Evolutionary conservation across 1,139 yeast genomes (phyloP).

Genomic region (Magnusiomyces suaveolens): DNA sequence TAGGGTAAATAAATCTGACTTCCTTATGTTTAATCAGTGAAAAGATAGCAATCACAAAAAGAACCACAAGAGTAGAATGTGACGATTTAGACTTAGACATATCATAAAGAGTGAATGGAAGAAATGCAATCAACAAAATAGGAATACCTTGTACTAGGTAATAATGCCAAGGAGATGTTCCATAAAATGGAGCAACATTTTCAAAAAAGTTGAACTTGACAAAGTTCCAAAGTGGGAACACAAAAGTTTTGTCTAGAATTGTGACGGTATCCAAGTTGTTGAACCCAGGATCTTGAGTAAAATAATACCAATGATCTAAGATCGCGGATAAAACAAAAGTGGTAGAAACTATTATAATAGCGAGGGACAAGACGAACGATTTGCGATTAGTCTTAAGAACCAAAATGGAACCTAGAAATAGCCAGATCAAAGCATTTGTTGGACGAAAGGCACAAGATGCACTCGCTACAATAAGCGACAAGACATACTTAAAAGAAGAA

Average conservation of each 20-base stretch:
- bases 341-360: slow-evolving; percentile 14
- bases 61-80: slow-evolving; percentile 28
- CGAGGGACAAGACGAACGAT: slow-evolving; percentile 4
- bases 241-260: slow-evolving; percentile 23
- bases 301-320: slow-evolving; percentile 57
- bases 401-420: slow-evolving; percentile 42
- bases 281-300: slow-evolving; percentile 18
- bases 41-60: slow-evolving; percentile 43
- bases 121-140: slow-evolving; percentile 51
- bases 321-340: slow-evolving; percentile 25
- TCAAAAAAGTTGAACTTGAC: slow-evolving; percentile 65
- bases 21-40: slow-evolving; percentile 77
- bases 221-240: slow-evolving; percentile 62
- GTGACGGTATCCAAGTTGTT: slow-evolving; percentile 11
- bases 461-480: slow-evolving; percentile 24
- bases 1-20: slow-evolving; percentile 77
- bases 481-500: slow-evolving; percentile 14
- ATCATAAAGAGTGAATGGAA: slow-evolving; percentile 52
- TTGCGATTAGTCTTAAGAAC: slow-evolving; percentile 18
- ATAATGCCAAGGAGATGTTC: slow-evolving; percentile 77
- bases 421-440: slow-evolving; percentile 72
- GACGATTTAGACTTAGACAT: slow-evolving; percentile 23
- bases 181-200: slow-evolving; percentile 74
- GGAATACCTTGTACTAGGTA: slow-evolving; percentile 80
- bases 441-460: slow-evolving; percentile 54